Evolutionary conservation across 2,329 filamentous ascomycete species (phyloP).

Genomic region (Talaromyces sp.): DNA sequence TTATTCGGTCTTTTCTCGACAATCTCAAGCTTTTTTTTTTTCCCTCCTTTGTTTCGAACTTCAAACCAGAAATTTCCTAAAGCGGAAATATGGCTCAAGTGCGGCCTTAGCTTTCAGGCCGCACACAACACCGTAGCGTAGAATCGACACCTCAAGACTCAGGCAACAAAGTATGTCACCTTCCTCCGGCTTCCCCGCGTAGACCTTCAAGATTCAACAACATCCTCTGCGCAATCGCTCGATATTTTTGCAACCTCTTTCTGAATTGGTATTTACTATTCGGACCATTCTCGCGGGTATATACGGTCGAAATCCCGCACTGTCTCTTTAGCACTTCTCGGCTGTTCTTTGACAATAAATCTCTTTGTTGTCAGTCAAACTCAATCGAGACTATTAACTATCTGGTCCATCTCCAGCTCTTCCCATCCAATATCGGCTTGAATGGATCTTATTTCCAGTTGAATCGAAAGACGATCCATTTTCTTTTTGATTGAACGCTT

Average conservation of each 20-base stretch:
- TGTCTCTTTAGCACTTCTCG: background rate
- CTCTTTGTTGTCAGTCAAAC: background rate
- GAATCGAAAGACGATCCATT: background rate
- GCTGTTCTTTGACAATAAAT: background rate
- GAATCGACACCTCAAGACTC: conserved; percentile 1
- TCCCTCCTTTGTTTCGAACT: background rate
- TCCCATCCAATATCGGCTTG: background rate
- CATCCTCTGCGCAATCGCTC: background rate
- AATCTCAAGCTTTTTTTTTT: too few relatives aligned
- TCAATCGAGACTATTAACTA: background rate
- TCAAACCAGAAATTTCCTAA: conserved; percentile 8
- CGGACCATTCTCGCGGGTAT: background rate
- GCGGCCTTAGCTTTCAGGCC: background rate
- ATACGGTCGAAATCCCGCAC: background rate
- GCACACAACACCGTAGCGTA: background rate
- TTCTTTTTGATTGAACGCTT: background rate
- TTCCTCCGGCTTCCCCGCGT: background rate
- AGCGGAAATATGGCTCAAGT: background rate
- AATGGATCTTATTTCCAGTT: background rate
- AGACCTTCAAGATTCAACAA: background rate
- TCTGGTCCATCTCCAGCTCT: background rate
- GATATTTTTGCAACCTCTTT: background rate
- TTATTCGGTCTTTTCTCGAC: background rate
- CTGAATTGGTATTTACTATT: background rate
- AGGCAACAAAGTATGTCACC: background rate